These are phyloP conservation scores for Magnaporthiopsis poae DNA, from an alignment of 2,329 filamentous ascomycete species.

Conservation along the genomic window DNA sequence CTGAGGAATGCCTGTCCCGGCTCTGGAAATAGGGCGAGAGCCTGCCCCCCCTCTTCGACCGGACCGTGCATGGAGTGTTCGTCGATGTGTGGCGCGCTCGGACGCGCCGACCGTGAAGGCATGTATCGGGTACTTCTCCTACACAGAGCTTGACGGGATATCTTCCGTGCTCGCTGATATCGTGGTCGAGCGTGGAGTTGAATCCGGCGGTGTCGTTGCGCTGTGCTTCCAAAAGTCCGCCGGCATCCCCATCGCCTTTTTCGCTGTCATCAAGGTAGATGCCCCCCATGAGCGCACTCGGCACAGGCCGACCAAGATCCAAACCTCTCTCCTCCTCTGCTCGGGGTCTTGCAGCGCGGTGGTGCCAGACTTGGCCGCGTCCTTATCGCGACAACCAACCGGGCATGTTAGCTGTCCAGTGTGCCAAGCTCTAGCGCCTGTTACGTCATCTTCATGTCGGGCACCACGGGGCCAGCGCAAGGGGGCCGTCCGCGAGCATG, in stretches of 20 bases:
- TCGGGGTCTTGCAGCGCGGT: background rate
- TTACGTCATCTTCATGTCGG: conserved; percentile 46
- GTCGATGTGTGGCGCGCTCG: conserved; percentile 11
- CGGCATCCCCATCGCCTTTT: conserved; percentile 13
- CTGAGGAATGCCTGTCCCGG: background rate
- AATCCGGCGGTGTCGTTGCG: conserved; percentile 12
- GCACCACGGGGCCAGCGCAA: conserved; percentile 48
- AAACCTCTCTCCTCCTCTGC: too few species aligned
- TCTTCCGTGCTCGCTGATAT: conserved; percentile 24
- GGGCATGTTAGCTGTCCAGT: too few species aligned
- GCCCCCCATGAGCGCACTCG: conserved; percentile 12
- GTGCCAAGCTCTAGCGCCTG: background rate
- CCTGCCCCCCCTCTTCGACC: conserved; percentile 8
- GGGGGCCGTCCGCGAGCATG: conserved; percentile 21
- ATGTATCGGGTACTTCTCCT: conserved; percentile 22
- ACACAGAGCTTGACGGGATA: conserved; percentile 21
- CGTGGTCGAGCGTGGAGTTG: conserved; percentile 11
- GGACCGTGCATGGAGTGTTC: background rate
- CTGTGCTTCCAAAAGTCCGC: conserved; percentile 17
- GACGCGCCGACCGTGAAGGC: conserved; percentile 19
- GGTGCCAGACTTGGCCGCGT: background rate
- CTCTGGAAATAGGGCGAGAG: background rate
- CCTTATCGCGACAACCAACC: background rate
- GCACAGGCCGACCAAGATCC: conserved; percentile 5
- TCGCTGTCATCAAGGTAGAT: conserved; percentile 16